Evolutionary conservation across 2,329 filamentous ascomycete genomes (phyloP).

Genomic region (Arthrocladium fulminans): DNA sequence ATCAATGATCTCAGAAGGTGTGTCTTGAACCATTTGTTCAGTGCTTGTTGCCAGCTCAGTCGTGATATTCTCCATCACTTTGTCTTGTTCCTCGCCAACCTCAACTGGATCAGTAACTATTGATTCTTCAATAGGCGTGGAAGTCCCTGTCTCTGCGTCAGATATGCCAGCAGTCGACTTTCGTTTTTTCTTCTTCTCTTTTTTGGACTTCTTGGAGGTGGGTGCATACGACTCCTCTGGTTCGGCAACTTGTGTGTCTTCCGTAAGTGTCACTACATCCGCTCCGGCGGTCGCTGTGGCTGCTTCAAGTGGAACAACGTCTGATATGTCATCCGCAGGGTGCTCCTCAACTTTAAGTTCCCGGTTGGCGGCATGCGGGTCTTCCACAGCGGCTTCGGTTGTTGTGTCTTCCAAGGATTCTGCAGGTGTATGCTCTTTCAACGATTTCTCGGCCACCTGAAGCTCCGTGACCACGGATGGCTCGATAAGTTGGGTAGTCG

Average conservation of each 20-base stretch:
- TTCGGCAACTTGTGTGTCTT: background rate
- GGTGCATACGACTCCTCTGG: slow-evolving; percentile 2
- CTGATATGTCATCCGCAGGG: background rate
- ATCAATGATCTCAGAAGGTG: background rate
- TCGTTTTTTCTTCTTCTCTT: slow-evolving; percentile 27
- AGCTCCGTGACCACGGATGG: no score
- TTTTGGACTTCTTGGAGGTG: slow-evolving; percentile 19
- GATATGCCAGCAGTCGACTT: background rate
- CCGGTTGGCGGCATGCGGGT: no score
- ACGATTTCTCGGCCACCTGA: no score
- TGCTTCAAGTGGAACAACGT: background rate
- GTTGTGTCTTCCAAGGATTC: no score
- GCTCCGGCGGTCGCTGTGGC: background rate
- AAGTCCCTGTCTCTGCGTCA: background rate
- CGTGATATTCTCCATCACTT: background rate
- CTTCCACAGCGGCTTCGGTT: no score
- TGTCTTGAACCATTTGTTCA: background rate
- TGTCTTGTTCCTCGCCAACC: background rate
- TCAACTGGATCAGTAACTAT: background rate
- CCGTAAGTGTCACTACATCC: background rate
- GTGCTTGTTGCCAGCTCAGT: background rate
- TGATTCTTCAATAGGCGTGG: background rate
- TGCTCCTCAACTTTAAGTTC: background rate
- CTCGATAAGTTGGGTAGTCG: no score
- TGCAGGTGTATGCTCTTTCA: no score